A percentile compares a stretch with the other conserved stretches of the same genome.
These are phyloP conservation scores for Penicillium pulvis DNA, from an alignment of 495 filamentous ascomycete species.

Conservation along the genomic window DNA sequence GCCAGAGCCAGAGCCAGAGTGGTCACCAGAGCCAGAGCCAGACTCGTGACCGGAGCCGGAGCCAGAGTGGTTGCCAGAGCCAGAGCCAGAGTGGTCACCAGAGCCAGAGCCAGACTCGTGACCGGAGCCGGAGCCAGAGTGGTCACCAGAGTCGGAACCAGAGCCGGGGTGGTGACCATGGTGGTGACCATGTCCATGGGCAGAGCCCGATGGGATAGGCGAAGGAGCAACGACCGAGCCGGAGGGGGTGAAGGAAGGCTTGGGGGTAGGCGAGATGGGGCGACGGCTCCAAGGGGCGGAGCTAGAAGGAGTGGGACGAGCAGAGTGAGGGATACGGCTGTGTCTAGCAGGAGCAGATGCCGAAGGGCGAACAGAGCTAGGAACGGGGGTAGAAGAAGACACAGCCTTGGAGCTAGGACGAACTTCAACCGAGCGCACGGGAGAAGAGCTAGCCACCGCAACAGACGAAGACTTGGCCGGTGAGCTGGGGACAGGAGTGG, in stretches of 20 bases:
- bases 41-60: not conserved
- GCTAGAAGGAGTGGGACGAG: not conserved
- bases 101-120: not conserved
- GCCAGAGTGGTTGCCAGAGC: not conserved
- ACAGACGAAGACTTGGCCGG: not conserved
- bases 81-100: not conserved
- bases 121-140: not conserved
- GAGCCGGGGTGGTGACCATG: not conserved
- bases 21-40: not conserved
- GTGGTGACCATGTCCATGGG: no score
- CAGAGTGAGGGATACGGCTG: not conserved
- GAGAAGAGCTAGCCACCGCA: not conserved
- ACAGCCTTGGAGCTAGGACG: constrained; percentile 3
- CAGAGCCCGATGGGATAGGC: not conserved
- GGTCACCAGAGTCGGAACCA: not conserved
- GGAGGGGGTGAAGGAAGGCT: not conserved
- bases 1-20: not conserved
- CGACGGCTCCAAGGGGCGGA: constrained; percentile 1
- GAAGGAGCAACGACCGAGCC: not conserved
- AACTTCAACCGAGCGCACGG: not conserved
- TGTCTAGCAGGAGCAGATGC: not conserved
- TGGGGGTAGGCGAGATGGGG: not conserved
- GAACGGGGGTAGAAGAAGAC: not conserved
- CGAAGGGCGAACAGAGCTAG: not conserved
- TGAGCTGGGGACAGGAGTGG: not conserved